Base-by-base conservation (phyloP, 257 asterid species). In the Osmanthus fragrans region DNA sequence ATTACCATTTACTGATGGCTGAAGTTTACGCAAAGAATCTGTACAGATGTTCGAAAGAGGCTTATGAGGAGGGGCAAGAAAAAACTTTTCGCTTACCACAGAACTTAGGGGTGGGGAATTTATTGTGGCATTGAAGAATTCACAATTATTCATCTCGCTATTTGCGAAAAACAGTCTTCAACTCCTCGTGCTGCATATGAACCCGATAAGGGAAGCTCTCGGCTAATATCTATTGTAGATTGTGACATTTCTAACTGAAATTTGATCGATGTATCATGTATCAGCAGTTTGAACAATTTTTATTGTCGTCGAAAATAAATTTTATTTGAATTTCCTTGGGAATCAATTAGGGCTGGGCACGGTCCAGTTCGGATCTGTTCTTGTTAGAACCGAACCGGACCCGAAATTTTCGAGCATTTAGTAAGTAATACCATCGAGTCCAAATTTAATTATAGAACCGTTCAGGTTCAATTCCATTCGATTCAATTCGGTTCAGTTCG, bases 1-100 rank as follows among this genome's bases (percentile, higher is more conserved):
- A 7, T 80, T 95, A 78, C 99, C 98, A 15, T 95, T 93, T 78
- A 93, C 96, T 0, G 98, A 94, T 77, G 83, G 88, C 37, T 88
- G 76, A 40, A n/a, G 23, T 12, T 3, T 16, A 25, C 2, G 7
- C 6, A 39, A 70, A n/a, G 73, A 27, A 47, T 37, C 9, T 79
- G 80, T 71, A 64, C 45, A 72, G 45, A 36, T 27, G 54, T 71
- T 70, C 19, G 37, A 34, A 70, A 42, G 67, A 42, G 47, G 80
- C 69, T 63, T 5, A 76, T 49, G 16, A 7, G 33, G 54, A 71
- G 74, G 79, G 73, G 79, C 73, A 76, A 8, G 27, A 66, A 71
- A 58, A 42, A 66, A 40, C 68, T 76, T 70, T 73, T 75, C 73
- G 25, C 71, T 65, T 23, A 19, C 36, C 60, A 51, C 15, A 63